Percentiles rank a stretch among this genome's conserved stretches.
Conservation (phyloP, 2,329 filamentous ascomycete species). For the Domatiomyces catenatus region DNA sequence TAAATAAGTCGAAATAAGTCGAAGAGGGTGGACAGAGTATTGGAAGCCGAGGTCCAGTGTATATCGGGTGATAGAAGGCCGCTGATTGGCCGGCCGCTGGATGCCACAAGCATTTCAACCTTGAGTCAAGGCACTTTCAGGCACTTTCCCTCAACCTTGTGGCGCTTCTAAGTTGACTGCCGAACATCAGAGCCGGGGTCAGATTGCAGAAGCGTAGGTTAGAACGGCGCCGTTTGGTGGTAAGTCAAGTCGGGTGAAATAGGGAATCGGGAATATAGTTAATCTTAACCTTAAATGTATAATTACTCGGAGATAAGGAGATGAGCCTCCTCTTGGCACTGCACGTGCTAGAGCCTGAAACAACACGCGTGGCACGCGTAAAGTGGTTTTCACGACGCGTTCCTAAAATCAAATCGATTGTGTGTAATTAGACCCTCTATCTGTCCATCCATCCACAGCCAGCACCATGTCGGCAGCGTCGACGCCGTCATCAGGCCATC, state of each 20-base stretch:
- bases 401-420: neutral
- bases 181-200: neutral
- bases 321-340: too few relatives aligned
- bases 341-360: neutral
- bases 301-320: too few relatives aligned
- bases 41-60: neutral
- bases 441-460: neutral
- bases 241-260: neutral
- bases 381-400: neutral
- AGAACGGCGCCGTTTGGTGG: neutral
- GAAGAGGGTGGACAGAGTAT: neutral
- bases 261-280: too few relatives aligned
- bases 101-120: neutral
- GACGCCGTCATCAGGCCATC: conserved; percentile 19
- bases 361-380: neutral
- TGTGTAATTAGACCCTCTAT: neutral
- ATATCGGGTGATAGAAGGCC: neutral
- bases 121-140: too few relatives aligned
- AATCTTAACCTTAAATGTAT: too few relatives aligned
- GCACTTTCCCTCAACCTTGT: too few relatives aligned
- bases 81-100: neutral
- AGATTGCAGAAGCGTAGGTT: neutral
- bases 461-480: conserved; percentile 29
- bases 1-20: neutral
- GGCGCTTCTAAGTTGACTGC: too few relatives aligned